phyloP scores from a whole-genome alignment of 495 filamentous ascomycete genomes.

The Aspergillus ostianus region DNA sequence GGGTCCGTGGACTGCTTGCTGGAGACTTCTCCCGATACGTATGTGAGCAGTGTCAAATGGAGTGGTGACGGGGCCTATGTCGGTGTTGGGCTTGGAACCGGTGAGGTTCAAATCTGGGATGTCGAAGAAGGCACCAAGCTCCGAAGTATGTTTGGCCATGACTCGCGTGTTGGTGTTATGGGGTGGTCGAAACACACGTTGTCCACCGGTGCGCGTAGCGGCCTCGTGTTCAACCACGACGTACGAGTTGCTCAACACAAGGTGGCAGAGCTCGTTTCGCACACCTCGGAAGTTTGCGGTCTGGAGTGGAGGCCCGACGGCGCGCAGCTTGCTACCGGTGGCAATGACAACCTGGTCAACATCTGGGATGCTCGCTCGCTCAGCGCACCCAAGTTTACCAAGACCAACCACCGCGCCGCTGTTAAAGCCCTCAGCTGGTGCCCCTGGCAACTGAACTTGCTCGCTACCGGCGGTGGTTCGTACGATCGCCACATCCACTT shows the following conservation, averaged over 20 bases:
- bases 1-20: conserved; percentile 83
- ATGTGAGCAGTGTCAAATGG: conserved; percentile 98
- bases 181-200: conserved; percentile 98
- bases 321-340: conserved; percentile 92
- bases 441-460: conserved; percentile 95
- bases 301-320: conserved; percentile 97
- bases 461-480: conserved; percentile 93
- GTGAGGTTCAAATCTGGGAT: conserved; percentile 99
- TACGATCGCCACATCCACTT: conserved; percentile 99
- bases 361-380: conserved; percentile 98
- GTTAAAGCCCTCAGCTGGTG: conserved; percentile 99
- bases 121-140: conserved; percentile 93
- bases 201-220: conserved; percentile 89
- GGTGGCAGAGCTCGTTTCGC: conserved; percentile 90
- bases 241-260: conserved; percentile 98
- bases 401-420: conserved; percentile 98
- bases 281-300: conserved; percentile 96
- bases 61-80: conserved; percentile 96
- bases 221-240: conserved; percentile 98
- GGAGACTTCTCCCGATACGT: conserved; percentile 84
- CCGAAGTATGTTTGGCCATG: conserved; percentile 97
- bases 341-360: conserved; percentile 96
- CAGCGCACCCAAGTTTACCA: conserved; percentile 92
- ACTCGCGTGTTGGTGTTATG: conserved; percentile 95
- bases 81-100: conserved; percentile 88